phyloP scores from a whole-genome alignment of 768 basidiomycete genomes.

The Plicaturopsis crispa region DNA sequence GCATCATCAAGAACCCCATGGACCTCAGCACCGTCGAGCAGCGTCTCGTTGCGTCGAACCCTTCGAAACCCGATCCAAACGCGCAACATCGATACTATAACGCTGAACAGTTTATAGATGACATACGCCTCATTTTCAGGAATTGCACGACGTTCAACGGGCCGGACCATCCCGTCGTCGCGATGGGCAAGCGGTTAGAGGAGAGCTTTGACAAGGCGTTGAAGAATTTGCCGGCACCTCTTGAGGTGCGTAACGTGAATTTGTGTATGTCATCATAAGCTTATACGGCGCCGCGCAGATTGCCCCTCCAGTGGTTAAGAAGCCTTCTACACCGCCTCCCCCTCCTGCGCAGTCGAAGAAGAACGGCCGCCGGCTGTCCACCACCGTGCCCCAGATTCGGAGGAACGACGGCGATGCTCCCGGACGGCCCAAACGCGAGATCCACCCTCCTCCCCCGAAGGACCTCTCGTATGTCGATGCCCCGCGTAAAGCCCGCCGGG shows the following conservation, averaged over 20 bases:
- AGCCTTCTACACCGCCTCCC: conserved; percentile 35
- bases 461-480: conserved; percentile 79
- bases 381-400: conserved; percentile 76
- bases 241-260: conserved; percentile 56
- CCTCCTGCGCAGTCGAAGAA: conserved; percentile 36
- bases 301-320: conserved; percentile 40
- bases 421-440: conserved; percentile 92
- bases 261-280: not conserved
- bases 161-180: conserved; percentile 70
- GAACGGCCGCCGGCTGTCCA: conserved; percentile 63
- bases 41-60: conserved; percentile 77
- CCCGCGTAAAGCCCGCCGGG: conserved; percentile 61
- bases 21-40: conserved; percentile 89
- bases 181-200: conserved; percentile 78
- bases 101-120: conserved; percentile 75
- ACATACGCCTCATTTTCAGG: conserved; percentile 82
- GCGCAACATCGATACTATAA: conserved; percentile 69
- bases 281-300: conserved; percentile 14
- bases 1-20: conserved; percentile 87
- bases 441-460: conserved; percentile 91
- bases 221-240: conserved; percentile 70
- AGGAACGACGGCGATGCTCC: conserved; percentile 58
- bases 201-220: conserved; percentile 84
- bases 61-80: conserved; percentile 66
- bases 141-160: conserved; percentile 94